These are phyloP conservation scores for Chondrostereum purpureum DNA, from an alignment of 1,284 basidiomycete species.

Conservation along the genomic window DNA sequence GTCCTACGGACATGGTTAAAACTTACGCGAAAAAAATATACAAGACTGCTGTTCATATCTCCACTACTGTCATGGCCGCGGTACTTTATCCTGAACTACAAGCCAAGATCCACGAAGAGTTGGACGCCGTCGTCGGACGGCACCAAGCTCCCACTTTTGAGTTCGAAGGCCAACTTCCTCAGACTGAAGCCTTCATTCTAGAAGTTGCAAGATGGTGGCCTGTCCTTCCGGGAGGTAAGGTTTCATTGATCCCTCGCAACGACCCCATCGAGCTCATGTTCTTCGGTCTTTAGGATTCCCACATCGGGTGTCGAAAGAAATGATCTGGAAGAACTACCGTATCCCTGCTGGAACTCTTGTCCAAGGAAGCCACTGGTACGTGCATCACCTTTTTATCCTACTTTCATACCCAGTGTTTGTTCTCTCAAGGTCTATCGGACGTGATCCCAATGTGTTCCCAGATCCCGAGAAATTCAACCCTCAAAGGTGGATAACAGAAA, in stretches of 20 bases:
- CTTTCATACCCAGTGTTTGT: not conserved
- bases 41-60: conserved; percentile 21
- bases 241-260: not conserved
- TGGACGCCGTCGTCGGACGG: conserved; percentile 19
- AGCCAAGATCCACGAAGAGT: conserved; percentile 21
- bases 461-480: conserved; percentile 18
- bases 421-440: not conserved
- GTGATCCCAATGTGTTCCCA: conserved; percentile 5
- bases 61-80: conserved; percentile 25
- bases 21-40: no score
- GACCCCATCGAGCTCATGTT: not conserved
- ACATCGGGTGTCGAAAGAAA: conserved; percentile 5
- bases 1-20: no score
- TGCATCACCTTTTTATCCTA: not conserved
- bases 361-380: not conserved
- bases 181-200: conserved; percentile 7
- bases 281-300: conserved; percentile 2
- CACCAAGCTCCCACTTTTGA: conserved; percentile 10
- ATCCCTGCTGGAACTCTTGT: not conserved
- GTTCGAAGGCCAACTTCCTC: conserved; percentile 5
- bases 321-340: conserved; percentile 3
- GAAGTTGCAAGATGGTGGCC: conserved; percentile 9
- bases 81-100: conserved; percentile 21
- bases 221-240: conserved; percentile 6
- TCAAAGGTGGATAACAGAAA: conserved; percentile 14